Conservation (phyloP, 352 stramenopile species). For the Salisapilia sapeloensis region DNA sequence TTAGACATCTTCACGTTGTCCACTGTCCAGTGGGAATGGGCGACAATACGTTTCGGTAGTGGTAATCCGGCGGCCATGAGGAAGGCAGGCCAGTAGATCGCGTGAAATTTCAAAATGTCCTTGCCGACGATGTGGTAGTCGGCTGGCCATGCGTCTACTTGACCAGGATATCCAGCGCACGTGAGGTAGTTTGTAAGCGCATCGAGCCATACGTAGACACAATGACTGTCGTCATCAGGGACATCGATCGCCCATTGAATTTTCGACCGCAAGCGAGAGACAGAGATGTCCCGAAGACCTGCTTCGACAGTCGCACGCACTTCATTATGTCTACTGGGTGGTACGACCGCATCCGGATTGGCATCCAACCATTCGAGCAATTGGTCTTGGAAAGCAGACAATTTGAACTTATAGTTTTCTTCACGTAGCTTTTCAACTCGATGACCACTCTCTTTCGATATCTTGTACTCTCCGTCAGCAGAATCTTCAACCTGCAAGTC, state of each 20-base stretch:
- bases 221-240: slow-evolving; percentile 80
- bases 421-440: slow-evolving; percentile 91
- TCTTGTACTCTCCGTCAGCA: slow-evolving; percentile 24
- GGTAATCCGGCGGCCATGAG: slow-evolving; percentile 86
- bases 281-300: slow-evolving; percentile 91
- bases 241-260: slow-evolving; percentile 96
- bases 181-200: slow-evolving; percentile 98
- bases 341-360: slow-evolving; percentile 84
- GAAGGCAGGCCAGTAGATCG: slow-evolving; percentile 97
- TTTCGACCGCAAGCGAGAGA: slow-evolving; percentile 89
- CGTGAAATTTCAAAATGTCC: slow-evolving; percentile 98
- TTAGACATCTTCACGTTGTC: slow-evolving; percentile 99
- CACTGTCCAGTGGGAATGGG: slow-evolving; percentile 97
- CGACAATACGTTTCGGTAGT: slow-evolving; percentile 89
- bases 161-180: slow-evolving; percentile 83
- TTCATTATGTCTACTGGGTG: slow-evolving; percentile 86
- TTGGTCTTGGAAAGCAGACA: slow-evolving; percentile 87
- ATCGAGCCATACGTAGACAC: slow-evolving; percentile 99
- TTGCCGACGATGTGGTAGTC: slow-evolving; percentile 94
- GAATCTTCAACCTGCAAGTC: slow-evolving; percentile 91
- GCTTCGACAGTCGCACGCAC: slow-evolving; percentile 70
- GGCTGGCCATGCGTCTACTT: slow-evolving; percentile 44
- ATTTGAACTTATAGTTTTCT: slow-evolving; percentile 97
- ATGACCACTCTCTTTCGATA: slow-evolving; percentile 84
- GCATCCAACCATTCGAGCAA: slow-evolving; percentile 83